Percentiles rank a stretch among this genome's conserved stretches.
phyloP scores from a whole-genome alignment of 1,139 yeast genomes.

The Scheffersomyces illinoinensis region DNA sequence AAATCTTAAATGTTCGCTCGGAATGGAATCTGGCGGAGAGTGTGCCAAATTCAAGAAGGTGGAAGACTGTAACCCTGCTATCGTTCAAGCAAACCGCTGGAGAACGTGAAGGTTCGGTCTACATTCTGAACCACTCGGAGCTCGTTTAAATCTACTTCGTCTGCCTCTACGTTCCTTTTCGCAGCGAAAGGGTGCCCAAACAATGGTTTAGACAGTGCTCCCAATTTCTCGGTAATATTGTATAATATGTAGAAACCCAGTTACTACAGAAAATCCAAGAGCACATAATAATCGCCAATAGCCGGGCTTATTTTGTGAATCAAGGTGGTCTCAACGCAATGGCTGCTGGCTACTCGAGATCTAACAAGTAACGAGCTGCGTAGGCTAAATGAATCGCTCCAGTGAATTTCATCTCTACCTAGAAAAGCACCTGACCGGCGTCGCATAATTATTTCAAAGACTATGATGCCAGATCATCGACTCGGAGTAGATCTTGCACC shows the following conservation, averaged over 20 bases:
- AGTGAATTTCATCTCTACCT: neutral
- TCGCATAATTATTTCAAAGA: neutral
- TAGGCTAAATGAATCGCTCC: neutral
- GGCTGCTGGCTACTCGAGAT: neutral
- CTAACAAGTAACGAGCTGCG: neutral
- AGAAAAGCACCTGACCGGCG: neutral
- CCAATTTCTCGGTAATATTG: neutral
- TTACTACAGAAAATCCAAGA: neutral
- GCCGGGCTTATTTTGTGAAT: neutral
- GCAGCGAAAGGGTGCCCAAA: neutral
- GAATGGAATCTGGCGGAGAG: no score
- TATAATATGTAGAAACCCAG: neutral
- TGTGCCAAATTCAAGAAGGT: neutral
- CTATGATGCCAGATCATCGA: neutral
- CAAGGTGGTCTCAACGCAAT: neutral
- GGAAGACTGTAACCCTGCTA: neutral
- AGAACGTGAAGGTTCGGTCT: neutral
- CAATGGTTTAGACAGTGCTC: neutral
- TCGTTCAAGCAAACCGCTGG: no score
- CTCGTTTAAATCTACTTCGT: neutral
- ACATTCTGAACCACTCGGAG: neutral
- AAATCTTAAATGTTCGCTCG: no score
- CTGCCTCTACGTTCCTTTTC: neutral
- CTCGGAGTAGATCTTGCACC: neutral
- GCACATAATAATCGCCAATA: neutral